These are phyloP conservation scores for Scalesia atractyloides DNA, from an alignment of 129 eudicot genomes.

Conservation along the genomic window DNA sequence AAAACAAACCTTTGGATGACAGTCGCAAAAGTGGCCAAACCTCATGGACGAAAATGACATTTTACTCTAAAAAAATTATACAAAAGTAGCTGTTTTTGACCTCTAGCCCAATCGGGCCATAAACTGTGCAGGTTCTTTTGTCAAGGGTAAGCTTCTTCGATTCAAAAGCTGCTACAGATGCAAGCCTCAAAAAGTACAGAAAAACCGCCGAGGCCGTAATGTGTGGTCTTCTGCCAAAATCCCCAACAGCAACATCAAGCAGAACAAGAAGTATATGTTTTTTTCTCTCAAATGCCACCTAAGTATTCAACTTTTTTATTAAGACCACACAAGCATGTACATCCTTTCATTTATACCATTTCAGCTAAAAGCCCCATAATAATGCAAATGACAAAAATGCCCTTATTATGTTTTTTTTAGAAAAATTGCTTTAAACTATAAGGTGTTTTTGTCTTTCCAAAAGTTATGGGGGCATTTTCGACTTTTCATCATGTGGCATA, in stretches of 20 bases:
- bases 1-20: too few relatives aligned
- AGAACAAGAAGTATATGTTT: slow-evolving; percentile 64
- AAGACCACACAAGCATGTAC: neutral
- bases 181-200: slow-evolving; percentile 60
- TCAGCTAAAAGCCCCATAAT: neutral
- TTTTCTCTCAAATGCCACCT: neutral
- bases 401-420: neutral
- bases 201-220: slow-evolving; percentile 90
- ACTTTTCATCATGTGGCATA: neutral
- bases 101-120: neutral
- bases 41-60: too few relatives aligned
- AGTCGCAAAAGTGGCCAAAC: too few relatives aligned
- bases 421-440: neutral
- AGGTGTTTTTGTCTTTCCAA: neutral
- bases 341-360: neutral
- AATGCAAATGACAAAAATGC: neutral
- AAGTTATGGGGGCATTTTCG: neutral
- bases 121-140: slow-evolving; percentile 64
- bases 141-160: slow-evolving; percentile 88
- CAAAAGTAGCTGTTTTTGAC: neutral
- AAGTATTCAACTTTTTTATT: neutral
- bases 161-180: slow-evolving; percentile 48
- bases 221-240: slow-evolving; percentile 92
- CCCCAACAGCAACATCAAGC: slow-evolving; percentile 91
- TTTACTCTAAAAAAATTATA: neutral